Evolutionary conservation across 306 rosid species (phyloP), one percentile per base, ranked within the genome.

Genomic region (Quercus glauca): DNA sequence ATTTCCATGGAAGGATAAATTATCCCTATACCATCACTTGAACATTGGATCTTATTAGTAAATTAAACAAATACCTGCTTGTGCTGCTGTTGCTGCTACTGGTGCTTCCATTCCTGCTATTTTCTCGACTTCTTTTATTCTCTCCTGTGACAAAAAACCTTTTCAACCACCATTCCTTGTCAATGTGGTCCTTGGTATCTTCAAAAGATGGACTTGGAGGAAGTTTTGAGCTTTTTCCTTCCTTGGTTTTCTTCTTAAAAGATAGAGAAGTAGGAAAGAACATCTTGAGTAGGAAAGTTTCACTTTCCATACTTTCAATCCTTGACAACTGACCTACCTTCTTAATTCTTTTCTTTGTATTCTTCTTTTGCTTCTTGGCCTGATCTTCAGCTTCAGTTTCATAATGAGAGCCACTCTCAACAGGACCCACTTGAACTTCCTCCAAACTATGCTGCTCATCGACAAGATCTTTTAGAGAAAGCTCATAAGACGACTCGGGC

Each of bases 381-480:
- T 80, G 83, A 52, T 52, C 69, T 80, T 79, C 74, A 29, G 56
- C 69, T 80, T 75, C 74, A 21, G 57, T 59, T 21, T 56, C 59
- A 33, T 63, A 69, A 29, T 60, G 57, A 23, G 57, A 63, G 26
- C 56, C 49, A 17, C 71, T 69, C 35, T 79, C 52, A 5, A n/a
- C 81, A 56, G 55, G 68, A 74, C 80, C 85, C 29, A 75, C 77
- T 65, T 73, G 79, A 25, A 8, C 55, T 19, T 84, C 86, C 51
- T 74, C 69, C 73, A 11, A 7, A 19, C 59, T 72, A 14, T 83
- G 84, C 57, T 86, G 75, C 76, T 84, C 81, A 11, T 73, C 81
- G 67, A 89, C 90, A 87, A 92, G 69, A 80, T 92, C 92, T 78
- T 86, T 91, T 28, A 92, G 83, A 83, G 95, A 90, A 61, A 90